Evolutionary conservation across 176 grass and related monocot genomes (phyloP).

Genomic region (Dactylis glomerata): DNA sequence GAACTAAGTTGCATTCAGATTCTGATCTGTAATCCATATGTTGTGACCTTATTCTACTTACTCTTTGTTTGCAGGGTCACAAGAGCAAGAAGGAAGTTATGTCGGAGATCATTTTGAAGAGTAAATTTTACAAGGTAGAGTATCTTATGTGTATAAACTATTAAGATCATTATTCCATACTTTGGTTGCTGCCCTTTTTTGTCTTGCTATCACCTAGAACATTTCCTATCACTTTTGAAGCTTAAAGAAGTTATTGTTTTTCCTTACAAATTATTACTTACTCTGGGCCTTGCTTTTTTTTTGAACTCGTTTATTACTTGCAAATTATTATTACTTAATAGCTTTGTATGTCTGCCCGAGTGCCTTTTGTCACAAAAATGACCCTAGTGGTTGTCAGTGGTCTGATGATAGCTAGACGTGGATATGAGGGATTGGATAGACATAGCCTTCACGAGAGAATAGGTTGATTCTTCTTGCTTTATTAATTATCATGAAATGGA

Average conservation of each 20-base stretch:
- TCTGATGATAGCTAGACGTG: neutral
- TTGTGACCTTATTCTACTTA: slow-evolving; percentile 24
- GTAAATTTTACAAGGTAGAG: slow-evolving; percentile 96
- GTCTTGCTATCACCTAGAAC: slow-evolving; percentile 6
- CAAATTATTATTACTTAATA: neutral
- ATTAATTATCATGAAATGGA: neutral
- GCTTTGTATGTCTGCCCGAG: slow-evolving; percentile 3
- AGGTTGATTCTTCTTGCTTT: neutral
- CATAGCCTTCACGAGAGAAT: neutral
- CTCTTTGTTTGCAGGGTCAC: slow-evolving; percentile 50
- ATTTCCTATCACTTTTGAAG: neutral
- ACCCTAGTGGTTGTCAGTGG: neutral
- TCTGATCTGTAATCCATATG: slow-evolving; percentile 11
- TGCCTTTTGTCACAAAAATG: neutral
- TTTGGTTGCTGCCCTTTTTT: neutral
- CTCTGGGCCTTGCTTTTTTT: slow-evolving; percentile 11
- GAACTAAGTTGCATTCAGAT: neutral
- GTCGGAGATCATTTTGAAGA: slow-evolving; percentile 90
- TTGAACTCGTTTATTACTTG: neutral
- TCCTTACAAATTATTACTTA: neutral
- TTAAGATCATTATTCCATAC: neutral
- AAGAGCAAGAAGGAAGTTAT: slow-evolving; percentile 99
- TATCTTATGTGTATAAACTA: neutral
- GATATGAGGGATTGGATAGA: neutral
- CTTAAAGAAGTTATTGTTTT: neutral